Conservation (phyloP, 1,284 basidiomycete genomes). For the Austroboletus niveus region DNA sequence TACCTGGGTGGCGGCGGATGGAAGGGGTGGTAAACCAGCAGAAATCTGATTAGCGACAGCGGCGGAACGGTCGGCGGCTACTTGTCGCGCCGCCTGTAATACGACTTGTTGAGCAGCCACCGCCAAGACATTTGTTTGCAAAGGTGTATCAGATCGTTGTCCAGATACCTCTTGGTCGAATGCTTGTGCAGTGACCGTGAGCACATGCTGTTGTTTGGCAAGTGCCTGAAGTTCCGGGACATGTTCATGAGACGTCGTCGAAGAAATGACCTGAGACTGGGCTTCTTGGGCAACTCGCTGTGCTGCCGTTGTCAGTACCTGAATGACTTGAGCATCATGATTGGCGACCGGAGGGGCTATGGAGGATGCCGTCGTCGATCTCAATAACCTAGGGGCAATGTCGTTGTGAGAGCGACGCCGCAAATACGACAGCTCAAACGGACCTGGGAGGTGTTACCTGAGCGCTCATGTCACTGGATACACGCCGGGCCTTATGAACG, state of each 20-base stretch:
- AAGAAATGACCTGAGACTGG: conserved; percentile 60
- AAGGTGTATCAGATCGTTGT: conserved; percentile 45
- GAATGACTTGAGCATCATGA: conserved; percentile 64
- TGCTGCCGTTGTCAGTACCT: conserved; percentile 70
- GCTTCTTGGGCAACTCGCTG: conserved; percentile 73
- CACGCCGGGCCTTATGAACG: conserved; percentile 46
- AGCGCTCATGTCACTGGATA: conserved; percentile 57
- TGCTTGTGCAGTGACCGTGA: conserved; percentile 73
- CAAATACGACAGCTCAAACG: conserved; percentile 12
- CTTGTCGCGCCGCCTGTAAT: conserved; percentile 70
- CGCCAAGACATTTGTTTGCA: conserved; percentile 50
- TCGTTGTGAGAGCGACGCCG: conserved; percentile 4
- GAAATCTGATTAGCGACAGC: conserved; percentile 40
- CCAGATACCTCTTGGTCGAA: conserved; percentile 65
- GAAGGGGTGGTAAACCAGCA: conserved; percentile 38
- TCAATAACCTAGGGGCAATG: conserved; percentile 22
- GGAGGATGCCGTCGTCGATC: conserved; percentile 23
- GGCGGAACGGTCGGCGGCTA: conserved; percentile 53
- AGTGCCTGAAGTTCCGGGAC: conserved; percentile 59
- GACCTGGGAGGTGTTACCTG: conserved; percentile 40
- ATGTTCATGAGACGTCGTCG: conserved; percentile 43
- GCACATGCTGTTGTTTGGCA: conserved; percentile 75
- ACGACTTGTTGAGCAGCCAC: conserved; percentile 77
- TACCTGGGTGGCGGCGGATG: conserved; percentile 53
- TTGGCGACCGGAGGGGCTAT: conserved; percentile 28